Base-by-base conservation (phyloP, 352 stramenopile genomes). In the Globisporangium cystogenes region DNA sequence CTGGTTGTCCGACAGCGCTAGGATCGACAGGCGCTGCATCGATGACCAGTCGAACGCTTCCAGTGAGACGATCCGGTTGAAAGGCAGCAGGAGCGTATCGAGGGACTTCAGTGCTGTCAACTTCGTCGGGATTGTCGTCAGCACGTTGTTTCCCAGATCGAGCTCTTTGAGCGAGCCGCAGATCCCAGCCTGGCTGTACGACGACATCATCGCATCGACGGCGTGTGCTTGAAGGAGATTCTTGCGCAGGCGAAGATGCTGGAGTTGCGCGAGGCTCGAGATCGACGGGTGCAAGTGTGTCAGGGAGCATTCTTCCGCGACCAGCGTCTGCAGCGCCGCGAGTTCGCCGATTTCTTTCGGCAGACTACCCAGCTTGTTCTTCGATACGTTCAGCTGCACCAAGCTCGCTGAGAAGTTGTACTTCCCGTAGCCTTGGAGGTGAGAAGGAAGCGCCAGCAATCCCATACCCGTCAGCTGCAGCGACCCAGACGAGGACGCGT, bases 81-180 rank as follows among this genome's bases (percentile, higher is more conserved):
- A 87, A 20, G 78, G 85, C 18, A 92, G 62, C 40, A 89, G 37
- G 8, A 92, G 52, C 7, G 82, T 92, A 48, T 92, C 74, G 14
- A 90, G 60, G 1, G 52, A 62, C 45, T 66, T 49, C n/a, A 92
- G 59, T 49, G 71, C 58, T 20, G 67, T 64, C 33, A 87, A 48
- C 0, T 65, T 65, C 26, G 42, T 53, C 2, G 82, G 82, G 39
- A 90, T 60, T 5, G 70, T 67, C 5, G 55, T 81, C 35, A 92
- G 43, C 14, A 72, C 48, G 36, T 92, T 92, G 63, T 87, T 84
- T 29, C 78, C 70, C 12, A 92, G 49, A 67, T 92, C 81, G 29
- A 92, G 52, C 41, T 92, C 78, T 47, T 87, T 81, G 35, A 92
- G 51, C 35, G 74, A 73, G 3, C 59, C 59, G 51, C 60, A 72